A percentile compares a stretch with the other conserved stretches of the same genome.
Conservation (phyloP, 371 early-diverging fungal genomes). For the Amoeboaphelidium protococcarum region DNA sequence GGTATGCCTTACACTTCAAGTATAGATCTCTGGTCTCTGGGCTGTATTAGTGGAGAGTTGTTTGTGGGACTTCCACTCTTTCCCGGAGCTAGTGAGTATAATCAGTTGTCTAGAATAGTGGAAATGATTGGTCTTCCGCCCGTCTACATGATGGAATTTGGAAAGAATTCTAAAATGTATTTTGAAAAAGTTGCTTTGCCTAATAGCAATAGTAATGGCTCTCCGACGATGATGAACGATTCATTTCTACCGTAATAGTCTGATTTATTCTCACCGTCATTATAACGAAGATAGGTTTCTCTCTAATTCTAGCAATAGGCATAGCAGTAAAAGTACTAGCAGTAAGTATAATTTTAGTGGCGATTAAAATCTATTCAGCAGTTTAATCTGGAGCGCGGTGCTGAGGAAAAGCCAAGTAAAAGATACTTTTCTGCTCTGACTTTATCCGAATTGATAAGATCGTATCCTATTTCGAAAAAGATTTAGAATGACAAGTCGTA, state of each 20-base stretch:
- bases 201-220: no score
- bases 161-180: no score
- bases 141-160: no score
- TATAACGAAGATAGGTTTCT: no score
- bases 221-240: no score
- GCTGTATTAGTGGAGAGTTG: constrained; percentile 20
- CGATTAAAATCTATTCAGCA: no score
- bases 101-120: neutral
- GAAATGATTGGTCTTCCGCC: neutral
- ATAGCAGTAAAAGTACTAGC: no score
- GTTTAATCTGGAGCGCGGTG: constrained; percentile 38
- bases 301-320: no score
- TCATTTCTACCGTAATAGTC: no score
- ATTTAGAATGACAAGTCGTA: constrained; percentile 7
- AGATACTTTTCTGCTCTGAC: constrained; percentile 50
- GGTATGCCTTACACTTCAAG: constrained; percentile 15
- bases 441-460: constrained; percentile 45
- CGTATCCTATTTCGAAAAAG: constrained; percentile 35
- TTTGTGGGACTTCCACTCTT: constrained; percentile 1
- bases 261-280: no score
- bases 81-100: neutral
- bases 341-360: no score
- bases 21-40: constrained; percentile 22
- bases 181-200: no score
- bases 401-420: constrained; percentile 53